Conservation (phyloP, 2,329 filamentous ascomycete genomes). For the Alternaria sp. region DNA sequence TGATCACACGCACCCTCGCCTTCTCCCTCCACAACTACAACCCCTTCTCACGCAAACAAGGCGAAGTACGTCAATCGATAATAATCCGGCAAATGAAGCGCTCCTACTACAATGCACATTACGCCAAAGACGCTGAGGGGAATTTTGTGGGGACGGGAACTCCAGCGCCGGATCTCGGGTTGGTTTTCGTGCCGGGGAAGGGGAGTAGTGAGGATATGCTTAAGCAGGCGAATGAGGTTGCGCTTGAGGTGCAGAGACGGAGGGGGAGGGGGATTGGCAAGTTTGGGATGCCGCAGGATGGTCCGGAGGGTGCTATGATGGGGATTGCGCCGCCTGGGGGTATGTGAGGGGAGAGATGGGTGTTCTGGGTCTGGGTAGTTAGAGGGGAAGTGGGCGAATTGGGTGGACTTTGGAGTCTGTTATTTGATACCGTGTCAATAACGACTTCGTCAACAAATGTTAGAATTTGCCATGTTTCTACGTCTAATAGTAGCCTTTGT, state of each 20-base stretch:
- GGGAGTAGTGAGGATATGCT: constrained; percentile 36
- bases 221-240: constrained; percentile 35
- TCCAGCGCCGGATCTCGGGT: constrained; percentile 28
- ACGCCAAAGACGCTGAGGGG: constrained; percentile 38
- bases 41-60: constrained; percentile 19
- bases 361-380: not conserved
- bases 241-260: constrained; percentile 22
- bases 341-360: not conserved
- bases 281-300: constrained; percentile 6
- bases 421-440: not conserved
- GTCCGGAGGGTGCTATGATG: not conserved
- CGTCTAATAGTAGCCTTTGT: constrained; percentile 19
- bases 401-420: not conserved
- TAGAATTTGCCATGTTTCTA: not conserved
- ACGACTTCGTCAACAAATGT: not conserved
- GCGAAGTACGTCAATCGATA: constrained; percentile 3
- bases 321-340: too few species aligned
- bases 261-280: constrained; percentile 18
- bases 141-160: constrained; percentile 35
- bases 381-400: not conserved
- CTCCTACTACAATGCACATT: constrained; percentile 31
- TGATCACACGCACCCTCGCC: constrained; percentile 13
- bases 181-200: constrained; percentile 41
- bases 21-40: constrained; percentile 18
- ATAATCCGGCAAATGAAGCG: constrained; percentile 28